Base-by-base conservation (phyloP, 495 filamentous ascomycete genomes). In the Chaetomium cochliodes region DNA sequence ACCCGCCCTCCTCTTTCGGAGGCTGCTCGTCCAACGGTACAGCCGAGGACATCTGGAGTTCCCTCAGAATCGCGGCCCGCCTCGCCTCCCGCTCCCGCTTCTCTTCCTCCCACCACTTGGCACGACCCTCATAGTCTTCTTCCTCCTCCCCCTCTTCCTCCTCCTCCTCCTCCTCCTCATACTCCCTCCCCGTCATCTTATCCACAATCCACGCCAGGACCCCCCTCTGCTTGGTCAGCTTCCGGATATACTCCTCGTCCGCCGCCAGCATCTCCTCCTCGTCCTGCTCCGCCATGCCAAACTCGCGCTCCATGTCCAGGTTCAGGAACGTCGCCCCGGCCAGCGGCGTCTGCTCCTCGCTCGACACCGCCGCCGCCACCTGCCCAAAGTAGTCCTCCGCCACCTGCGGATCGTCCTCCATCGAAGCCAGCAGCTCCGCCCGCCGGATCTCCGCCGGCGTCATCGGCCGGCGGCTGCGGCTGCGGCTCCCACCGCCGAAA, bases 121-220 rank as follows among this genome's bases (percentile, higher is more conserved):
- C 5, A 16, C 5, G 5, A 22, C 77, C 60, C 28, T 77, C 73
- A 30, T 37, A 37, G 9, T 37, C 33, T 37, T 72, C 75, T 13
- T 83, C 79, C 15, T 79, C 80, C 15, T 73, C 76, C 63, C 77
- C 78, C 61, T 79, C 78, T 3, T 66, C 81, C 53, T 83, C 80
- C 60, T 86, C 83, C 25, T 80, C 79, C 63, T 80, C 81, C 71
- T 84, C 79, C 60, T 87, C 78, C 12, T 92, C 87, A 20, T 94
- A 74, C 18, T 86, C 89, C 84, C 91, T 92, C 8, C 87, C 88
- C 44, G 92, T 83, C 63, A 92, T 69, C 53, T 83, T 81, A 67
- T 90, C 90, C 66, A 97, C 81, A 86, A 88, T 92, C 12, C 84
- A 82, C 0, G 88, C 88, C n/a, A 92, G 75, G 5, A 89, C 87